Percentiles rank a stretch among this genome's conserved stretches.
phyloP scores from a whole-genome alignment of 306 rosid species.

The Biancaea sappan region DNA sequence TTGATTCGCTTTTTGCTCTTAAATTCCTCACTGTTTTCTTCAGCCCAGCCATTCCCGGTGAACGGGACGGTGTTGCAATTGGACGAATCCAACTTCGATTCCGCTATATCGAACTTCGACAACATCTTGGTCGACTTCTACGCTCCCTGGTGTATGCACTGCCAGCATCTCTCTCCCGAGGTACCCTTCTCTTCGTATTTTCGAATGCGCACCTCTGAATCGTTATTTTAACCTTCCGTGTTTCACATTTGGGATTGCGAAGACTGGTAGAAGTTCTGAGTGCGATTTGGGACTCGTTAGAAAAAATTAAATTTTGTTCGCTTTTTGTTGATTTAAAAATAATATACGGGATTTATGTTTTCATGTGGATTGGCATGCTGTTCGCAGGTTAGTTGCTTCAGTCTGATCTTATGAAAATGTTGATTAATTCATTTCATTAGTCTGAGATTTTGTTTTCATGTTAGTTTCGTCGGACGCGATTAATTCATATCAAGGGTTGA shows the following conservation, averaged over 20 bases:
- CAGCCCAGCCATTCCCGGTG: constrained; percentile 44
- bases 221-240: neutral
- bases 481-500: constrained; percentile 11
- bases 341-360: neutral
- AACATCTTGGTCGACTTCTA: constrained; percentile 63
- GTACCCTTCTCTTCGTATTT: constrained; percentile 28
- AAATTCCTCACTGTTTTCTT: neutral
- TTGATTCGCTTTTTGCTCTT: constrained; percentile 12
- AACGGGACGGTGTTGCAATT: constrained; percentile 70
- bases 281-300: neutral
- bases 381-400: neutral
- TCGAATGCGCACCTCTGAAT: neutral
- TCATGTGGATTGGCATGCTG: neutral
- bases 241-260: neutral
- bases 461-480: neutral
- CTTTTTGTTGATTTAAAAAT: neutral
- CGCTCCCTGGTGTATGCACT: constrained; percentile 84
- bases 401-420: neutral
- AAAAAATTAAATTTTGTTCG: neutral
- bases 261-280: neutral
- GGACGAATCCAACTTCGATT: constrained; percentile 70
- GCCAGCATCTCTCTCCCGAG: constrained; percentile 79
- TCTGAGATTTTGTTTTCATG: neutral
- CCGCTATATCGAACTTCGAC: constrained; percentile 63
- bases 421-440: neutral